Evolutionary conservation across 2,329 filamentous ascomycete species (phyloP), one percentile per base, ranked within the genome.

Genomic region (Volutella citrinella): DNA sequence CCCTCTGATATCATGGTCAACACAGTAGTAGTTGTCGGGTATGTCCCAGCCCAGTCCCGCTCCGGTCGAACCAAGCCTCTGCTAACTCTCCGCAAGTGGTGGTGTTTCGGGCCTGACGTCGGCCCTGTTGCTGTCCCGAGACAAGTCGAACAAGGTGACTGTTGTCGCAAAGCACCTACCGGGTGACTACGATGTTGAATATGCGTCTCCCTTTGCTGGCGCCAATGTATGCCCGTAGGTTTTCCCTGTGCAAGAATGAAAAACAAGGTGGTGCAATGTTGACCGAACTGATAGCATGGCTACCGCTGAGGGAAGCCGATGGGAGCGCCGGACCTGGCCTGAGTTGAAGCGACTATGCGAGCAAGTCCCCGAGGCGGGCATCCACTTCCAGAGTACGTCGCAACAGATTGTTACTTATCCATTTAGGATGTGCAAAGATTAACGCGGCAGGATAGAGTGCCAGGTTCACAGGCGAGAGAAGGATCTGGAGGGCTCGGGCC

Each of bases 161-260:
- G 69, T 94, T 21, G 69, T 88, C 19, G 84, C 87, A 6, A 94
- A 91, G 55, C 85, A 95, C 57, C 93, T 95, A 84, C 90, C 90
- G 0, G 90, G 90, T 21, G 90, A 96, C 66, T 93, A 91, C 61
- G 85, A 91, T 47, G 83, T 90, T 48, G 84, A 94, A 68, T 96
- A 95, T 59, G 82, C 87, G 1, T 94, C 87, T 6, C 88, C 87
- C 1, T 94, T 87, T 84, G 88, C 88, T 5, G 88, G 88, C 11
- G 88, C 87, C 42, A 91, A 93, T 55, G 82, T 80, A 53, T 60
- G 84, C 40, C 87, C 84, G 81, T 86, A 52, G 42, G 80, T 69
- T 16, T n/a, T 10, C 13, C n/a, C 8, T 13, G 5, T 27, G 6
- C n/a, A n/a, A n/a, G n/a, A n/a, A n/a, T n/a, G n/a, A n/a, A n/a